Percentiles rank a stretch among this genome's conserved stretches.
Evolutionary conservation across 768 basidiomycete genomes (phyloP).

Genomic region (Xerocomellus chrysenteron): DNA sequence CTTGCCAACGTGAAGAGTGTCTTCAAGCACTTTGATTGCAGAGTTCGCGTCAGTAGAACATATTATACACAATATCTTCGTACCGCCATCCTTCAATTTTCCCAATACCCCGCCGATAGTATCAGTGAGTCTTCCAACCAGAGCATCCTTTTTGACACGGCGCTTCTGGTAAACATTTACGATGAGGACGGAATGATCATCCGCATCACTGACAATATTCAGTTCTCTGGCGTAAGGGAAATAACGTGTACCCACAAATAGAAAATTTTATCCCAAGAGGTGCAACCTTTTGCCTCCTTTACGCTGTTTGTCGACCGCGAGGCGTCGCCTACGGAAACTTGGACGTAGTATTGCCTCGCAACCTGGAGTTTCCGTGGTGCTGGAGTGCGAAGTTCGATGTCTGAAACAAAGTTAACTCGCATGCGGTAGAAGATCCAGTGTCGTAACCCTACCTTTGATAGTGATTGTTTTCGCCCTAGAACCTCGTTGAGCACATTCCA

Average conservation of each 20-base stretch:
- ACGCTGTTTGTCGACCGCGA: background rate
- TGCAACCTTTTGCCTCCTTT: background rate
- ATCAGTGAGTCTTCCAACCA: no score
- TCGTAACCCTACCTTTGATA: background rate
- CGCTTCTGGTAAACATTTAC: background rate
- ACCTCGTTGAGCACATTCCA: background rate
- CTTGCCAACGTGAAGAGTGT: background rate
- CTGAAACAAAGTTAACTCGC: background rate
- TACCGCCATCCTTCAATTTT: no score
- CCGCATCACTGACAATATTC: background rate
- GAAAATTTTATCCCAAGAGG: background rate
- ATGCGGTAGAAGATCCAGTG: background rate
- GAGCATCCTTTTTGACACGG: no score
- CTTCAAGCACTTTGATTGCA: background rate
- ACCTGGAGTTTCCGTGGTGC: background rate
- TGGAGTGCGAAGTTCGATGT: background rate
- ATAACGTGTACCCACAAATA: background rate
- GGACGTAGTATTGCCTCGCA: background rate
- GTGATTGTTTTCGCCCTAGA: background rate
- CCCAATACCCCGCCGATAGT: no score
- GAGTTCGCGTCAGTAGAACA: no score
- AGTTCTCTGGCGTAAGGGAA: background rate
- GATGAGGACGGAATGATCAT: background rate
- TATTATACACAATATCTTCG: no score
- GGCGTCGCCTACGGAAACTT: background rate